Base-by-base conservation (phyloP, 2,329 filamentous ascomycete species). In the Pseudomassariella vexata region DNA sequence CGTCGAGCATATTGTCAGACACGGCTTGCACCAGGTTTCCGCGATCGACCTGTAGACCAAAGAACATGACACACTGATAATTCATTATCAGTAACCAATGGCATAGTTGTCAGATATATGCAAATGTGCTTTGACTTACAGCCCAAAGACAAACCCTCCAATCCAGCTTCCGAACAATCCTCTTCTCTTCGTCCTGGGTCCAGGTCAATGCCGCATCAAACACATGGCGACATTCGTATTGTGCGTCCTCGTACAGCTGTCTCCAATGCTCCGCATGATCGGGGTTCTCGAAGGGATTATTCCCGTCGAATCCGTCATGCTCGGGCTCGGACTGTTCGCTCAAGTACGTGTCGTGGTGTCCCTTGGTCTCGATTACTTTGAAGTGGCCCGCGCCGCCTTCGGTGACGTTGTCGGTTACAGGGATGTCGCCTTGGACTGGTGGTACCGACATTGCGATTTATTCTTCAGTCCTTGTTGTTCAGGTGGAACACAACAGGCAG, bases 31-130 rank as follows among this genome's bases (percentile, higher is more conserved):
- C 39, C 9, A 81, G 62, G 44, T 81, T 82, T 18, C 68, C 66
- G 15, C 77, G 62, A 50, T 81, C 75, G 17, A 80, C 59, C 41
- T 81, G 70, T 5, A 81, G 61, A 2, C 69, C 70, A 41, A 79
- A 76, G 49, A 80, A 79, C 53, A 78, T 78, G 19, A 78, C 40
- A 36, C 71, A 76, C 50, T 34, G 53, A 11, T 26, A 14, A 26
- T 9, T 8, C 9, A 26, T 9, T 9, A 33, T 38, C 28, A 43
- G n/a, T n/a, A n/a, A n/a, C n/a, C n/a, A n/a, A n/a, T n/a, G n/a
- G n/a, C n/a, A n/a, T n/a, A n/a, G n/a, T n/a, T n/a, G n/a, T n/a
- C n/a, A n/a, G n/a, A n/a, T n/a, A n/a, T n/a, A n/a, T n/a, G n/a
- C n/a, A n/a, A n/a, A 27, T 38, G 16, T 39, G 28, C 21, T 20